Evolutionary conservation across 208 protist genomes (phyloP).

Genomic region (Crithidia mellificae): DNA sequence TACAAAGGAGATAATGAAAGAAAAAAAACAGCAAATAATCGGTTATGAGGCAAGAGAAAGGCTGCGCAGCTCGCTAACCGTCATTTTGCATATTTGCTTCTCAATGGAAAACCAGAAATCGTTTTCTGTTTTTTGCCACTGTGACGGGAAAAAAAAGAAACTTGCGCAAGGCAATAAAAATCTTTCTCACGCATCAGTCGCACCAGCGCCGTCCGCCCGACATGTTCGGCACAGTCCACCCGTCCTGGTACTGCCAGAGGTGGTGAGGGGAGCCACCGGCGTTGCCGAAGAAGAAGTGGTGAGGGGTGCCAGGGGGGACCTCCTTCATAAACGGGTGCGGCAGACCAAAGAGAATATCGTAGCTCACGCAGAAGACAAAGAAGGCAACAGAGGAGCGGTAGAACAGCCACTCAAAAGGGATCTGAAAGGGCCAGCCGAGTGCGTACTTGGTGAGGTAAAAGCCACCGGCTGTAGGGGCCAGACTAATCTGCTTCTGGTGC

Average conservation of each 20-base stretch:
- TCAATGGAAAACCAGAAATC: too few species aligned
- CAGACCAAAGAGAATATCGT: slow-evolving; percentile 85
- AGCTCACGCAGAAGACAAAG: slow-evolving; percentile 71
- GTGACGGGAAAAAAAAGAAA: neutral
- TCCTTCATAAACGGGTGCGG: slow-evolving; percentile 88
- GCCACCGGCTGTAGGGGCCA: slow-evolving; percentile 78
- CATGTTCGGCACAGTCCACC: slow-evolving; percentile 90
- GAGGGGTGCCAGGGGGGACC: slow-evolving; percentile 65
- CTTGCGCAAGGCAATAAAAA: neutral
- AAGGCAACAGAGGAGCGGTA: slow-evolving; percentile 73
- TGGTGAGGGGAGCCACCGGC: slow-evolving; percentile 79
- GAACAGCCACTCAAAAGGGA: slow-evolving; percentile 91
- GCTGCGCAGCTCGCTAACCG: too few species aligned
- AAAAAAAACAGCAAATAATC: slow-evolving; percentile 3
- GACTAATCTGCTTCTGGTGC: slow-evolving; percentile 83
- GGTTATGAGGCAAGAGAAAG: too few species aligned
- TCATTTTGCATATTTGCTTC: too few species aligned
- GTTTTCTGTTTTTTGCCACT: neutral
- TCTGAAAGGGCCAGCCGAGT: slow-evolving; percentile 87
- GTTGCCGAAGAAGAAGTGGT: slow-evolving; percentile 90
- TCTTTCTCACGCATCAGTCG: slow-evolving; percentile 37
- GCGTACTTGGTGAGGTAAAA: slow-evolving; percentile 87
- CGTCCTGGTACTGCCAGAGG: slow-evolving; percentile 89
- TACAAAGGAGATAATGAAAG: neutral
- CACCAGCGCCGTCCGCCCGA: slow-evolving; percentile 79